Base-by-base conservation (phyloP, 768 basidiomycete species). In the Calocera cornea region DNA sequence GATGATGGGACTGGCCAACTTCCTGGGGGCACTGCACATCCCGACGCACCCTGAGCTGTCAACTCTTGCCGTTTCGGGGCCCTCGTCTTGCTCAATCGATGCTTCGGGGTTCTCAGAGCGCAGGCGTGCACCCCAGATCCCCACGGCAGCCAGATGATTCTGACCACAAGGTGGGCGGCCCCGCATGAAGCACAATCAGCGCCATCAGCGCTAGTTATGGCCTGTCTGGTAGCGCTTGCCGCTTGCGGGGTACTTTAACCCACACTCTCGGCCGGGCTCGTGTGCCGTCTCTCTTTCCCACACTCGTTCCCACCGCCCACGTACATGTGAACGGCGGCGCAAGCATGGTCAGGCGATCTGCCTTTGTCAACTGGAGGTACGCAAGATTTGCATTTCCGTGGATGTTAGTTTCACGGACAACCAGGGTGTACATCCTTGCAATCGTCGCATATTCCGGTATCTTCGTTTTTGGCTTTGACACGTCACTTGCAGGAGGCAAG, bases 381-480 rank as follows among this genome's bases (percentile, higher is more conserved):
- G 54, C 22, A 38, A 2, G 14, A 29, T 60, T 19, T 10, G 10
- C 54, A 38, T 38, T 29, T 33, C 14, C 14, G 31, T 10, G 27
- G 22, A 17, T 7, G 44, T 8, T 17, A 8, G 44, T 5, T 19
- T 19, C 44, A 24, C 19, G 24, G 54, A 60, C 14, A 19, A 27
- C 14, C 54, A 60, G 54, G 31, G 54, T 60, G 31, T 60, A 60
- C 27, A 11, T 86, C 83, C 76, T 89, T 71, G 88, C 87, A 0
- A 86, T 89, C 73, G 77, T 87, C 68, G 85, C 81, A 0, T 90
- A 89, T 75, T 88, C 86, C 86, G 89, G 89, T 0, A 88, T 89
- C 68, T 77, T 90, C n/a, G 79, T 90, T 19, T 92, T 92, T 72
- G 90, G 90, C 72, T 91, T 89, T 72, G 88, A 89, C 74, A 22